Percentiles rank a stretch among this genome's conserved stretches.
Conservation (phyloP, 2,329 filamentous ascomycete species). For the Scolecobasidium constrictum region DNA sequence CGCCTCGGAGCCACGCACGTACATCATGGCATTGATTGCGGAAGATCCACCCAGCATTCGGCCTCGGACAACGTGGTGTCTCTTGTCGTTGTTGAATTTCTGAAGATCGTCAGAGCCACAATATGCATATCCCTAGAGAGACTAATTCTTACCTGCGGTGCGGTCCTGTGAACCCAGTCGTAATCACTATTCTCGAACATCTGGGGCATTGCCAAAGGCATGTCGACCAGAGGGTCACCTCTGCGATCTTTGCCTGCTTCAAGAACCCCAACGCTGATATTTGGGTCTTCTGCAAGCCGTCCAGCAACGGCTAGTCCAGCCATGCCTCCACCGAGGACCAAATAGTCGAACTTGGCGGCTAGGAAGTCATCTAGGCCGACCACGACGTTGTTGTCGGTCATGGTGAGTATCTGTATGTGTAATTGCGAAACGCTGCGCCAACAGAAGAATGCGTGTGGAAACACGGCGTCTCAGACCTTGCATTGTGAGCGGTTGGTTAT, state of each 20-base stretch:
- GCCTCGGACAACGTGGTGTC: no score
- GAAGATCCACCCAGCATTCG: constrained; percentile 16
- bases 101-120: no score
- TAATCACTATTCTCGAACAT: constrained; percentile 18
- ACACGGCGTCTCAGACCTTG: no score
- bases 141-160: no score
- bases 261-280: constrained; percentile 6
- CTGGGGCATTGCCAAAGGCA: constrained; percentile 1
- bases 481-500: no score
- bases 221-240: constrained; percentile 7
- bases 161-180: constrained; percentile 24
- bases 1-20: constrained; percentile 31
- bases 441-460: no score
- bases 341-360: constrained; percentile 4
- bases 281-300: constrained; percentile 4
- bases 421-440: no score
- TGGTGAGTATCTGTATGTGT: no score
- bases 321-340: constrained; percentile 7
- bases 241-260: constrained; percentile 12
- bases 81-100: no score
- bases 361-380: constrained; percentile 5
- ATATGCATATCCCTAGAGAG: no score
- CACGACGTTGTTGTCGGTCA: no score
- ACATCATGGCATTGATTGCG: constrained; percentile 14
- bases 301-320: constrained; percentile 10